Base-by-base conservation (phyloP, 352 stramenopile species). In the Elongisporangium prolatum region DNA sequence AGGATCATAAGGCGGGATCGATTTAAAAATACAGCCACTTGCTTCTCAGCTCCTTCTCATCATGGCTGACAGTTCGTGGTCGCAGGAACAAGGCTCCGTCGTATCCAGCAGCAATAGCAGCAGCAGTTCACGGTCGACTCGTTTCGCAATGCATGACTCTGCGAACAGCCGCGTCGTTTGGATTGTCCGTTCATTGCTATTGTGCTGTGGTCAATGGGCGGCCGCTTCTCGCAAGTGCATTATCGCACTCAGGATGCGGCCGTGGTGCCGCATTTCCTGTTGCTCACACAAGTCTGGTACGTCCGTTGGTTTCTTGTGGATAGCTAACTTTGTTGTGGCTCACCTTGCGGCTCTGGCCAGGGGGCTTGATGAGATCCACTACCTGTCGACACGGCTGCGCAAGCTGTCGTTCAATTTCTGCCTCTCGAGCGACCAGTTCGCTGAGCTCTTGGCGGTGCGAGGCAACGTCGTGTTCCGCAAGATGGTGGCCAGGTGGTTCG, bases 391-490 rank as follows among this genome's bases (percentile, higher is more conserved):
- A 10, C 69, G 73, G 17, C 68, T 92, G 16, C 74, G 78, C 10
- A 60, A 62, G 5, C 61, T 90, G 25, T 89, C 80, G 54, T 89
- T 91, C 74, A 92, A 89, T 53, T 90, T 90, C 51, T 89, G 78
- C 37, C 70, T 92, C 28, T 84, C 76, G 10, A 37, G 61, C 3
- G 61, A 84, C 24, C 77, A 92, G 59, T 89, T 90, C 58, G 67
- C 75, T n/a, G 80, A 90, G 28, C 63, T 88, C 57, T 70, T 90
- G 21, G 63, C 71, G 17, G 64, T 91, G 34, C 76, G 73, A 16
- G 71, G 69, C 24, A 88, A 87, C 55, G 57, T 67, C 47, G 49
- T 91, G 17, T 92, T 92, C 61, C 72, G 67, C 17, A 67, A 54
- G 1, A 64, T 92, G 65, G 60, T 89, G 22, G 47, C 60, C 24